Percentiles rank a stretch among this genome's conserved stretches.
Evolutionary conservation across 257 asterid species (phyloP).

Genomic region (Lithospermum erythrorhizon): DNA sequence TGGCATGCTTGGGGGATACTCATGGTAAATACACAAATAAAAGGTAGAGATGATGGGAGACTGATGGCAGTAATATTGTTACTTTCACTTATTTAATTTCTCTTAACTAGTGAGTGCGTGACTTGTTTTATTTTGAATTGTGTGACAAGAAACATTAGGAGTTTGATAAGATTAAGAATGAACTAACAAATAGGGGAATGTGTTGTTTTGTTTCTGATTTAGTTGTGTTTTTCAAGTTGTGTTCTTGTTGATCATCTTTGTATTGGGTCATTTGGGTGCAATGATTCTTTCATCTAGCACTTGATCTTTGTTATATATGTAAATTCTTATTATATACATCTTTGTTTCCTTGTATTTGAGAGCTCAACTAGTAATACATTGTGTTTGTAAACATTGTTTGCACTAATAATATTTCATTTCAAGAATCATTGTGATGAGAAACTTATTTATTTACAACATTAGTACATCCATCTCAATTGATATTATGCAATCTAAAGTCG

Average conservation of each 20-base stretch:
- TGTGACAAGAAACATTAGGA: constrained; percentile 2
- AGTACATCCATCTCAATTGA: too few species aligned
- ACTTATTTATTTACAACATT: too few species aligned
- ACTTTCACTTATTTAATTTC: not conserved
- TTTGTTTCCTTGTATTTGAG: not conserved
- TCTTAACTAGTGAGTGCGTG: constrained; percentile 1
- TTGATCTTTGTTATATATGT: not conserved
- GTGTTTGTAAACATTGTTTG: not conserved
- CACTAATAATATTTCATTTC: not conserved
- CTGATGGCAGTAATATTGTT: constrained; percentile 2
- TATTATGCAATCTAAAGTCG: too few species aligned
- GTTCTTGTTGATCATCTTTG: not conserved
- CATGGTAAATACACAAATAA: constrained; percentile 29
- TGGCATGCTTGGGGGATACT: constrained; percentile 48
- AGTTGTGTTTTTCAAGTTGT: not conserved
- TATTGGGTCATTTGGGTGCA: not conserved
- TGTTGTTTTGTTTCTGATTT: not conserved
- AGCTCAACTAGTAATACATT: not conserved
- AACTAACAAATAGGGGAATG: constrained; percentile 12
- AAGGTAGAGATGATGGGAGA: constrained; percentile 1
- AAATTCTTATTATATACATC: not conserved
- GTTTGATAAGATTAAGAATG: constrained; percentile 7
- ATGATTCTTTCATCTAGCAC: not conserved
- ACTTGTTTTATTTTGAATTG: not conserved
- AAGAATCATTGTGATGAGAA: not conserved